Percentiles rank a stretch among this genome's conserved stretches.
Conservation (phyloP, 345 rosid genomes). For the Conringia planisiliqua region DNA sequence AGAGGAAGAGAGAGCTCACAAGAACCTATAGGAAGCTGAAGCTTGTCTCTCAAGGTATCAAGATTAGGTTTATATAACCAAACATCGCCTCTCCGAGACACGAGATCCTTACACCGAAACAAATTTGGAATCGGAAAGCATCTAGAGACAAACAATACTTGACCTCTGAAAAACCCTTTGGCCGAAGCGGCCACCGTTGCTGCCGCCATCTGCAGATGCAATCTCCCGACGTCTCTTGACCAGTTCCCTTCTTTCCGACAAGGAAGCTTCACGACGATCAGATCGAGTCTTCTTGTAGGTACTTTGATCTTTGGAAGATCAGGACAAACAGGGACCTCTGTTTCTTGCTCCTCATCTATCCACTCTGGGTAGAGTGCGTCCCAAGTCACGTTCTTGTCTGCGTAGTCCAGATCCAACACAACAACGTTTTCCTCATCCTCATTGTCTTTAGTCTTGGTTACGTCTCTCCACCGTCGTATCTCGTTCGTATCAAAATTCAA, state of each 20-base stretch:
- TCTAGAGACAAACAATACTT: conserved; percentile 58
- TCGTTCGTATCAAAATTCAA: conserved; percentile 68
- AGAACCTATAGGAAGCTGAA: conserved; percentile 84
- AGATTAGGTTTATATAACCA: conserved; percentile 78
- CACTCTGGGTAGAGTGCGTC: conserved; percentile 87
- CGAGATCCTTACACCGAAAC: conserved; percentile 76
- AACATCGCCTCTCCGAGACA: conserved; percentile 47
- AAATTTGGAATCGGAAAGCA: conserved; percentile 85
- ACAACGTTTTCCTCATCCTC: conserved; percentile 19
- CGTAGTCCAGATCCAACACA: conserved; percentile 45
- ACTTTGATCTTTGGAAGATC: conserved; percentile 56
- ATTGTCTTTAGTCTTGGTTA: conserved; percentile 44
- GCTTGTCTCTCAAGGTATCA: conserved; percentile 60
- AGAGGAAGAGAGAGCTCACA: conserved; percentile 93
- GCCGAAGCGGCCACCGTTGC: conserved; percentile 66
- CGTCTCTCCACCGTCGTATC: conserved; percentile 59
- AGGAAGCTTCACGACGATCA: conserved; percentile 86
- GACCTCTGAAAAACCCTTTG: conserved; percentile 68
- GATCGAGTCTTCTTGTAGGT: conserved; percentile 65
- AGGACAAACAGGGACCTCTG: conserved; percentile 76
- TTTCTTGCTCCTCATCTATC: conserved; percentile 96
- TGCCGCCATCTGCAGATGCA: conserved; percentile 88
- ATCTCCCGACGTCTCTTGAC: conserved; percentile 86
- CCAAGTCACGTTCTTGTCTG: conserved; percentile 64
- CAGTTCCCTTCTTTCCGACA: conserved; percentile 78